Evolutionary conservation across 352 stramenopile genomes (phyloP).

Genomic region (Pythium grandisporangium): DNA sequence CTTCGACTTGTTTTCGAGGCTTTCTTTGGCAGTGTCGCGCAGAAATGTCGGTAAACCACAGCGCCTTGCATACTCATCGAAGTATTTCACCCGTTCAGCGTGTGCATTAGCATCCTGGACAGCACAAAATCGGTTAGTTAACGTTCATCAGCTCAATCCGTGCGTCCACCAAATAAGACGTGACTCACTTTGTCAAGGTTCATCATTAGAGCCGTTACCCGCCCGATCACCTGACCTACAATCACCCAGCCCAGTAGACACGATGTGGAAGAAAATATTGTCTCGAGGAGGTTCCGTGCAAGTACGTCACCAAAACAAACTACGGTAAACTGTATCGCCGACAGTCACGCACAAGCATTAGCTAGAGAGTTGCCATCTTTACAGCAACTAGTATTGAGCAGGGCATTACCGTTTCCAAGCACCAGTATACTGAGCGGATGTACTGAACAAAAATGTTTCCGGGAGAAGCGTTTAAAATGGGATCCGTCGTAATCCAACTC

Average conservation of each 20-base stretch:
- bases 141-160: too few relatives aligned
- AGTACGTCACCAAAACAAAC: constrained; percentile 69
- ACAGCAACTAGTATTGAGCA: too few relatives aligned
- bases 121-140: too few relatives aligned
- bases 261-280: constrained; percentile 43
- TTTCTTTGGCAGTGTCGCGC: constrained; percentile 34
- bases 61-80: constrained; percentile 61
- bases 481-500: constrained; percentile 53
- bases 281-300: constrained; percentile 53
- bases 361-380: too few relatives aligned
- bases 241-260: constrained; percentile 73
- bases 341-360: too few relatives aligned
- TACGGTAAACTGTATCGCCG: constrained; percentile 44
- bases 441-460: constrained; percentile 47
- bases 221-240: constrained; percentile 60
- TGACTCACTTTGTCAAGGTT: constrained; percentile 55
- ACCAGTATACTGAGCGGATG: constrained; percentile 72
- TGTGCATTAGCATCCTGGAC: constrained; percentile 38
- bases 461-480: constrained; percentile 40
- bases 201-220: constrained; percentile 69
- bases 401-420: constrained; percentile 42
- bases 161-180: too few relatives aligned
- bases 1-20: constrained; percentile 40
- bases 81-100: constrained; percentile 44
- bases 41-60: constrained; percentile 27